Conservation (phyloP, 345 rosid genomes). For the Toxicodendron radicans region DNA sequence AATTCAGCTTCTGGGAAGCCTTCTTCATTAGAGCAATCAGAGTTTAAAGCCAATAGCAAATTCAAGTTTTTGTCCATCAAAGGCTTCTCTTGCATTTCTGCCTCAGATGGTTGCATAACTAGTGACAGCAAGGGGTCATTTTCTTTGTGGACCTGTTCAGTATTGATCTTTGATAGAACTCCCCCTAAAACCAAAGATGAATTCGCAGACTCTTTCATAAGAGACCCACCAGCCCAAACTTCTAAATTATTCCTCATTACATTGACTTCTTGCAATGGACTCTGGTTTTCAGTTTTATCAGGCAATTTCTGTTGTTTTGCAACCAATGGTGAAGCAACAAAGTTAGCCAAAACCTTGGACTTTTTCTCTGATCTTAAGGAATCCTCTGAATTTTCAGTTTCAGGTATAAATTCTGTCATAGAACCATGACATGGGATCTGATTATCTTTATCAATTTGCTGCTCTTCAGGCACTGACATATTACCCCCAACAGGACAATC, state of each 20-base stretch:
- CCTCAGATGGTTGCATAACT: constrained; percentile 23
- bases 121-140: constrained; percentile 27
- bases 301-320: background rate
- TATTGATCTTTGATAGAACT: constrained; percentile 8
- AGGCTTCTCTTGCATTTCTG: constrained; percentile 25
- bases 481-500: constrained; percentile 19
- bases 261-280: constrained; percentile 4
- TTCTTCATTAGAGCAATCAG: constrained; percentile 1
- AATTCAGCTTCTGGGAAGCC: background rate
- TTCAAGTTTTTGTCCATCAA: constrained; percentile 15
- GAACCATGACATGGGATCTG: constrained; percentile 19
- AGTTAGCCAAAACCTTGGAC: constrained; percentile 13
- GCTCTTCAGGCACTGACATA: constrained; percentile 26
- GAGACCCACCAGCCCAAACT: background rate
- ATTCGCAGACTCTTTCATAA: constrained; percentile 14
- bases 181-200: constrained; percentile 21
- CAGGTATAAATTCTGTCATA: constrained; percentile 20
- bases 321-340: constrained; percentile 26
- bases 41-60: constrained; percentile 11
- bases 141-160: constrained; percentile 26
- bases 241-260: constrained; percentile 6
- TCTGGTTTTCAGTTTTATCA: constrained; percentile 19
- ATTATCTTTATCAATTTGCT: constrained; percentile 25
- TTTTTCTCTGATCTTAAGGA: constrained; percentile 17
- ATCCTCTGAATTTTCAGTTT: constrained; percentile 18